Evolutionary conservation across 2,329 filamentous ascomycete species (phyloP).

Genomic region (Fusarium proliferatum): DNA sequence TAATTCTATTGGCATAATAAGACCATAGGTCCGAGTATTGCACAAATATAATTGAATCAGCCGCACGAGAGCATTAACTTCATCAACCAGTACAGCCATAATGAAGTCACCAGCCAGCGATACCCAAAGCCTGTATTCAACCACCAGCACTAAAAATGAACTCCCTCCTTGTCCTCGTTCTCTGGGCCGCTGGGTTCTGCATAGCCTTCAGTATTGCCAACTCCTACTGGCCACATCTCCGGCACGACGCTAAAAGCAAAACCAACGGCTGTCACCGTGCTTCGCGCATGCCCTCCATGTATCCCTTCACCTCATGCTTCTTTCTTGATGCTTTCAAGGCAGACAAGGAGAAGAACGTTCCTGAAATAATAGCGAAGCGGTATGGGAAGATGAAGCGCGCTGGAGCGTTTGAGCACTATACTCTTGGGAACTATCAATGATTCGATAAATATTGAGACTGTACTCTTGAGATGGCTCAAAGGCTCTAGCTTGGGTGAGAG

Average conservation of each 20-base stretch:
- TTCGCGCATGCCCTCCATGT: accelerated
- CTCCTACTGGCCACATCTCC: background rate
- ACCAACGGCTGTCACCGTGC: background rate
- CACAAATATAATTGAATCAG: background rate
- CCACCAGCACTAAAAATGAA: background rate
- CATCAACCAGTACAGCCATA: background rate
- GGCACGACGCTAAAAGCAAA: background rate
- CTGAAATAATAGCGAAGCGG: background rate
- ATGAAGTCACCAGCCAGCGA: background rate
- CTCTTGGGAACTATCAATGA: background rate
- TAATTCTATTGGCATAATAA: background rate
- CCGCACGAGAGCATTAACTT: background rate
- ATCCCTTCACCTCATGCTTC: background rate
- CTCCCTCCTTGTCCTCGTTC: background rate
- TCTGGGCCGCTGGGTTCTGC: background rate
- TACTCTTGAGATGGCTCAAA: background rate
- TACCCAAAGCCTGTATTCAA: background rate
- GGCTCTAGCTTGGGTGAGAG: background rate
- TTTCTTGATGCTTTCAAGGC: accelerated
- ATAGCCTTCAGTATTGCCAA: background rate
- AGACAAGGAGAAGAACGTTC: background rate
- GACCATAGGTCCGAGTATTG: no score
- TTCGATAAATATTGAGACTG: background rate
- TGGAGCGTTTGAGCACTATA: background rate
- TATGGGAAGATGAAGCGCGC: background rate